phyloP scores from a whole-genome alignment of 495 filamentous ascomycete genomes.

The Choiromyces venosus region DNA sequence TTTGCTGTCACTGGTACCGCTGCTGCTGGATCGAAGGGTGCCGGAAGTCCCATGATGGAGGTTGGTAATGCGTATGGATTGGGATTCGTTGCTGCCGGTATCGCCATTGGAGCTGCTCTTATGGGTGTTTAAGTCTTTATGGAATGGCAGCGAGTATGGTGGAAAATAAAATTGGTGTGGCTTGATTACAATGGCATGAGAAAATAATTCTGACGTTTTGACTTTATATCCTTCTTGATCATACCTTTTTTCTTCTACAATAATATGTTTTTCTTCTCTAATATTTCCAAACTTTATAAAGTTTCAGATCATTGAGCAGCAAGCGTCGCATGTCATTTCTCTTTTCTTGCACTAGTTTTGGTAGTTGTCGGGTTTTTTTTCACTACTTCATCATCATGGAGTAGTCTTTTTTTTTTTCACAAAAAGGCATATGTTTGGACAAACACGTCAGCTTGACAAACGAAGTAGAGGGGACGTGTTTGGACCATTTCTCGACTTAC shows the following conservation, averaged over 20 bases:
- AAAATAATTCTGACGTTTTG: slow-evolving; percentile 12
- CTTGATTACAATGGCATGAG: slow-evolving; percentile 15
- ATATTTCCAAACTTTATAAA: slow-evolving; percentile 5
- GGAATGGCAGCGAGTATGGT: slow-evolving; percentile 7
- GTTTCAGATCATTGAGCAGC: slow-evolving; percentile 6
- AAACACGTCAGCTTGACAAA: neutral
- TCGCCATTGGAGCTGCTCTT: slow-evolving; percentile 29
- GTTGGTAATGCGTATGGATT: slow-evolving; percentile 33
- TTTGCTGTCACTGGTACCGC: slow-evolving; percentile 43
- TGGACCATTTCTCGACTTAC: too few relatives aligned
- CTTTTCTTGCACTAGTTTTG: too few relatives aligned
- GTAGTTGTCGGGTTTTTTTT: too few relatives aligned
- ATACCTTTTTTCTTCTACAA: slow-evolving; percentile 19
- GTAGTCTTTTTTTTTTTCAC: neutral
- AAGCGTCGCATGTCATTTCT: slow-evolving; percentile 9
- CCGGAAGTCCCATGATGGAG: slow-evolving; percentile 21
- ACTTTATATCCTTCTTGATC: slow-evolving; percentile 13
- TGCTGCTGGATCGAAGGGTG: slow-evolving; percentile 13
- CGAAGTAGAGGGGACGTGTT: neutral
- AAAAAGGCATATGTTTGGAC: neutral
- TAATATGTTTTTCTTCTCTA: slow-evolving; percentile 3
- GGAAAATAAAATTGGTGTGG: slow-evolving; percentile 12
- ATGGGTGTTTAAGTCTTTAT: slow-evolving; percentile 29
- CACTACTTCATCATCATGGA: neutral
- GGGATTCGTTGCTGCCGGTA: slow-evolving; percentile 33